Conservation (phyloP, 108 stramenopile genomes). For the Cyclostephanos tholiformis region DNA sequence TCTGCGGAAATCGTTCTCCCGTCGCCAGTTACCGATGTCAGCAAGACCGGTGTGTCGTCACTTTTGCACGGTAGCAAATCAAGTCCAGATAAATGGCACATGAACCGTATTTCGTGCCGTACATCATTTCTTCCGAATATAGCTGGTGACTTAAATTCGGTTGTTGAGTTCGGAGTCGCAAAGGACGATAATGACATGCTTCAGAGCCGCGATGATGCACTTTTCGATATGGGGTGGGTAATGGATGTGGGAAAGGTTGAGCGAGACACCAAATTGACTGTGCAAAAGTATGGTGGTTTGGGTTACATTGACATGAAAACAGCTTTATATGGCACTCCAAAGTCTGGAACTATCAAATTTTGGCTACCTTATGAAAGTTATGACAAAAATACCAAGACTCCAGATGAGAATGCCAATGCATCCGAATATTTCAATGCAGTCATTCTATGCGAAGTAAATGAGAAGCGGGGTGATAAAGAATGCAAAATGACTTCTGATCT, state of each 20-base stretch:
- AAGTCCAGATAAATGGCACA: conserved; percentile 37
- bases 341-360: conserved; percentile 67
- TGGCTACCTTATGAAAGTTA: conserved; percentile 74
- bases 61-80: conserved; percentile 61
- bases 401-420: conserved; percentile 46
- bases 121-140: conserved; percentile 85
- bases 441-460: conserved; percentile 86
- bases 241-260: conserved; percentile 80
- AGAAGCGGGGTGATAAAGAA: conserved; percentile 69
- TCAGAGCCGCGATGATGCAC: conserved; percentile 55
- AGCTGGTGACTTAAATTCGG: conserved; percentile 48
- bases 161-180: conserved; percentile 68
- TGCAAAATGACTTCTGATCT: conserved; percentile 76
- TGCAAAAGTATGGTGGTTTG: conserved; percentile 76
- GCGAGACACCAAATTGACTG: conserved; percentile 76
- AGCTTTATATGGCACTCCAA: conserved; percentile 82
- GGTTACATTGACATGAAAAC: conserved; percentile 89
- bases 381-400: not conserved
- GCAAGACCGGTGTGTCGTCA: conserved; percentile 32
- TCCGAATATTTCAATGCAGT: conserved; percentile 68
- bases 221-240: conserved; percentile 80
- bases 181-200: conserved; percentile 63
- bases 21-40: conserved; percentile 40
- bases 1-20: conserved; percentile 21
- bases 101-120: conserved; percentile 72